These are phyloP conservation scores for Septoria petroselini DNA, from an alignment of 2,329 filamentous ascomycete genomes.

Conservation along the genomic window DNA sequence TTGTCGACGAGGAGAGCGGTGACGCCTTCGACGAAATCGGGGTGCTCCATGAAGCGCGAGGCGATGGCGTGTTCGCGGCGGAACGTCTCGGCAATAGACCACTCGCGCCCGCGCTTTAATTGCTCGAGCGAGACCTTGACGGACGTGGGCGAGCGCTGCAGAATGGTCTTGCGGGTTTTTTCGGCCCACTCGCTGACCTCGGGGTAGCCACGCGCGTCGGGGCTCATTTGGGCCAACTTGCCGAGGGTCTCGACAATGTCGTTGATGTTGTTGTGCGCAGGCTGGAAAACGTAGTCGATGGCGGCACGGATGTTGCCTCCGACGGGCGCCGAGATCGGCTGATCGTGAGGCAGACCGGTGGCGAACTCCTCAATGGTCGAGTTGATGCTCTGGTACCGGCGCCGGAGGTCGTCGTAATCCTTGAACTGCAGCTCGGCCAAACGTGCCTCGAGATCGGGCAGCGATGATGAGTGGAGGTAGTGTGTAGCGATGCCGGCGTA, in stretches of 20 bases:
- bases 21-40: conserved; percentile 92
- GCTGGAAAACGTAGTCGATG: conserved; percentile 66
- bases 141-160: conserved; percentile 77
- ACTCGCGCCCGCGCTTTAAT: conserved; percentile 70
- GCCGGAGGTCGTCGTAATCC: conserved; percentile 64
- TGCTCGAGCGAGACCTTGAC: conserved; percentile 81
- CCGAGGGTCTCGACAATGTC: conserved; percentile 69
- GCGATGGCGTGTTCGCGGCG: conserved; percentile 81
- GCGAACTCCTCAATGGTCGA: conserved; percentile 87
- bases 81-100: conserved; percentile 84
- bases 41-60: conserved; percentile 80
- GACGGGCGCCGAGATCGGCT: conserved; percentile 44
- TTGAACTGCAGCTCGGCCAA: conserved; percentile 85
- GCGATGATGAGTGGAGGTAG: conserved; percentile 86
- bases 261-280: conserved; percentile 57
- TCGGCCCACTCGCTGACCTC: conserved; percentile 69
- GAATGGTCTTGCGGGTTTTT: conserved; percentile 71
- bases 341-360: conserved; percentile 75
- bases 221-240: conserved; percentile 42
- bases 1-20: conserved; percentile 73
- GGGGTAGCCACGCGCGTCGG: conserved; percentile 34
- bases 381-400: conserved; percentile 72
- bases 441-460: conserved; percentile 76
- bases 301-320: conserved; percentile 67
- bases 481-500: conserved; percentile 93